phyloP scores from a whole-genome alignment of 2,329 filamentous ascomycete genomes.

The Nemania bipapillata region DNA sequence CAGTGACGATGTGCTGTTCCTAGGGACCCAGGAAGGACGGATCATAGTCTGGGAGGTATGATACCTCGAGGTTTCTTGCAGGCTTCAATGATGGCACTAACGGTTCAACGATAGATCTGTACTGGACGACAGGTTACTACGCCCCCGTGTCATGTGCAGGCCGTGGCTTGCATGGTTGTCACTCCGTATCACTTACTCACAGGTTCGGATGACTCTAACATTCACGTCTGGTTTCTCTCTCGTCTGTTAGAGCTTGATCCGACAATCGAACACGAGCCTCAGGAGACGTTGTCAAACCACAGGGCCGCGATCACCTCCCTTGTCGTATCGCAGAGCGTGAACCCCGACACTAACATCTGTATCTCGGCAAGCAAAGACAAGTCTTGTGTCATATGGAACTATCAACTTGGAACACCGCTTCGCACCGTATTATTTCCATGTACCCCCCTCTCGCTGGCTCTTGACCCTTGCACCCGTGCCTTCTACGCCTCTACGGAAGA shows the following conservation, averaged over 20 bases:
- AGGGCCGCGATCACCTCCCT: conserved; percentile 76
- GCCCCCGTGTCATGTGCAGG: conserved; percentile 80
- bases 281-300: conserved; percentile 81
- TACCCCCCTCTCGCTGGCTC: conserved; percentile 74
- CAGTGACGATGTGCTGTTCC: conserved; percentile 75
- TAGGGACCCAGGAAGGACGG: conserved; percentile 86
- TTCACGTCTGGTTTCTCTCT: conserved; percentile 90
- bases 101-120: conserved; percentile 63
- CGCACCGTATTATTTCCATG: conserved; percentile 83
- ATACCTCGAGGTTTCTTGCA: conserved; percentile 35
- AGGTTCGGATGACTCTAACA: conserved; percentile 84
- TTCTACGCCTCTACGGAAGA: conserved; percentile 84
- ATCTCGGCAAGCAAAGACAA: conserved; percentile 87
- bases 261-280: conserved; percentile 71
- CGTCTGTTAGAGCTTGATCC: conserved; percentile 72
- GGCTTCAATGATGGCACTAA: conserved; percentile 38
- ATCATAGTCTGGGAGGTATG: conserved; percentile 92
- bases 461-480: conserved; percentile 86
- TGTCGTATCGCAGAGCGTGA: conserved; percentile 71
- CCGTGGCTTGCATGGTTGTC: conserved; percentile 78
- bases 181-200: conserved; percentile 79
- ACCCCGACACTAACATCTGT: conserved; percentile 78
- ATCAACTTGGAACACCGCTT: conserved; percentile 78
- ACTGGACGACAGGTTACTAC: conserved; percentile 82
- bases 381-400: conserved; percentile 93